Conservation (phyloP, 371 early-diverging fungal genomes). For the Dinochytrium kinnereticum region DNA sequence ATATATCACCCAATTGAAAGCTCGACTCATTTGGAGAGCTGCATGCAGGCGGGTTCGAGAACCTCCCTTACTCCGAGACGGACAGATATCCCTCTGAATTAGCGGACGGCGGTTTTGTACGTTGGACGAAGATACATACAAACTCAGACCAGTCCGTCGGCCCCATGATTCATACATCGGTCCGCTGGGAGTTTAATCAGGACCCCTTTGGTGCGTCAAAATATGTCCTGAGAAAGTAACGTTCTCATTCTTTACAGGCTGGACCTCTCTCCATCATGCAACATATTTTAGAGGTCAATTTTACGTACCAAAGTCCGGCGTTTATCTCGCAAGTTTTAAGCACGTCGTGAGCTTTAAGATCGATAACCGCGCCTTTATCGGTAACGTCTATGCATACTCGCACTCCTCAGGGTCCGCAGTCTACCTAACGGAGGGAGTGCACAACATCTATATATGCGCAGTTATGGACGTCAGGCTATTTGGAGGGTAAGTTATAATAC, state of each 20-base stretch:
- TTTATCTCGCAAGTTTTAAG: conserved; percentile 42
- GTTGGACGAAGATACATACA: conserved; percentile 55
- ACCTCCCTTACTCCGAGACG: conserved; percentile 50
- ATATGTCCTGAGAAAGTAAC: no score
- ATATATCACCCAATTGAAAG: no score
- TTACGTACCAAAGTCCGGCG: conserved; percentile 36
- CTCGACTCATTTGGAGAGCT: neutral
- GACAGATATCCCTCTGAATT: conserved; percentile 69
- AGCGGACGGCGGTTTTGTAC: conserved; percentile 60
- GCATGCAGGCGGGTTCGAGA: conserved; percentile 61
- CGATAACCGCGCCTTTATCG: conserved; percentile 45
- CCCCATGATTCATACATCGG: conserved; percentile 51
- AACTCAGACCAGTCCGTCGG: conserved; percentile 57
- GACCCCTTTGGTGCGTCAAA: conserved; percentile 53
- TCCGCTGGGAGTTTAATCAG: conserved; percentile 65
- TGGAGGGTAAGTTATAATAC: conserved; percentile 51
- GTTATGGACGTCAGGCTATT: conserved; percentile 70
- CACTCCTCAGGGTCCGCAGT: conserved; percentile 44
- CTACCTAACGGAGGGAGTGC: conserved; percentile 47
- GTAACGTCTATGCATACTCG: conserved; percentile 49
- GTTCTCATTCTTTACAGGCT: conserved; percentile 35
- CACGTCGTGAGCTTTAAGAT: conserved; percentile 48
- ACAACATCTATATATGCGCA: conserved; percentile 60
- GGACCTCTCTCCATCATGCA: conserved; percentile 51
- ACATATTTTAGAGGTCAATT: conserved; percentile 48